phyloP scores from a whole-genome alignment of 2,329 filamentous ascomycete genomes.

The Phialophora expanda region DNA sequence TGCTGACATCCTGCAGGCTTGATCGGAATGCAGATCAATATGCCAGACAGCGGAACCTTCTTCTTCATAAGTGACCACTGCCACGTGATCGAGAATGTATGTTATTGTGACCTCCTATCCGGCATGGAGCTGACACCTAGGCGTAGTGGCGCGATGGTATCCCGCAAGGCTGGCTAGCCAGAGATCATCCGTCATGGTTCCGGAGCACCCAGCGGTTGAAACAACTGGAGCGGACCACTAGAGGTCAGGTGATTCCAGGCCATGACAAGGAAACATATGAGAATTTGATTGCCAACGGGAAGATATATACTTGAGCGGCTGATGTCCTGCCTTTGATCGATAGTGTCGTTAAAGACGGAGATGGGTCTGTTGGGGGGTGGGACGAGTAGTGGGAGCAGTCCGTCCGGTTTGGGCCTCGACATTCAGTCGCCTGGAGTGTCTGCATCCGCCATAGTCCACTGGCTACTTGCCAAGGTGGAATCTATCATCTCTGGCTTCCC shows the following conservation, averaged over 20 bases:
- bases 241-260: slow-evolving; percentile 35
- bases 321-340: neutral
- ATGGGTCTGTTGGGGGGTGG: neutral
- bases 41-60: slow-evolving; percentile 38
- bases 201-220: slow-evolving; percentile 37
- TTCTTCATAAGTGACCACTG: slow-evolving; percentile 39
- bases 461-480: slow-evolving; percentile 26
- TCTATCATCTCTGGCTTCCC: slow-evolving; percentile 18
- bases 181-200: slow-evolving; percentile 39
- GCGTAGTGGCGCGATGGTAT: slow-evolving; percentile 38
- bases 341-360: neutral
- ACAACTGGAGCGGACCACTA: slow-evolving; percentile 37
- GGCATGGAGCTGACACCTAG: slow-evolving; percentile 11
- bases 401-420: neutral
- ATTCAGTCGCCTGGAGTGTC: slow-evolving; percentile 17
- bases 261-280: slow-evolving; percentile 39
- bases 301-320: slow-evolving; percentile 29
- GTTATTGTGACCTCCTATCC: neutral
- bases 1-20: slow-evolving; percentile 31
- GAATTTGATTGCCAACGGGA: slow-evolving; percentile 31
- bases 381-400: neutral
- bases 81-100: slow-evolving; percentile 40
- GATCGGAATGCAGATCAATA: slow-evolving; percentile 40
- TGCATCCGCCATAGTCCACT: slow-evolving; percentile 33
- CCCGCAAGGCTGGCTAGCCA: slow-evolving; percentile 39